Evolutionary conservation across 116 monocot species (phyloP).

Genomic region (Dioscorea cayenensis): DNA sequence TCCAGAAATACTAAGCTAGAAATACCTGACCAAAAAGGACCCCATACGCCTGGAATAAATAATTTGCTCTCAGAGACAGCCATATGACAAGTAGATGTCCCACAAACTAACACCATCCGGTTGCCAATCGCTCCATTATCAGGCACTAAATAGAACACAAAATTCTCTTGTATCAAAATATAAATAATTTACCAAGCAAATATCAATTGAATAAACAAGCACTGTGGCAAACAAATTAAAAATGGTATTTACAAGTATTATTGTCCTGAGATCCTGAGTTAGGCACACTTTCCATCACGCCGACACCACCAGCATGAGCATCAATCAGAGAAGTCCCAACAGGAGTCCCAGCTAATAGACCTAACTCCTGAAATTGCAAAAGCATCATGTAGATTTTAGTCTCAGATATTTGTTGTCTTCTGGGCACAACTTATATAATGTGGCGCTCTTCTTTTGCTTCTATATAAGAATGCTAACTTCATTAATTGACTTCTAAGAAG

Average conservation of each 20-base stretch:
- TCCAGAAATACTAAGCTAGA: not conserved
- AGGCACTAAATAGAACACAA: conserved; percentile 20
- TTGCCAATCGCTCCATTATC: conserved; percentile 55
- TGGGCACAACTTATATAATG: not conserved
- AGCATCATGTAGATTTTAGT: not conserved
- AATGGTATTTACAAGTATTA: conserved; percentile 15
- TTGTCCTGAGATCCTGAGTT: not conserved
- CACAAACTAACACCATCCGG: conserved; percentile 93
- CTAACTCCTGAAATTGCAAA: conserved; percentile 59
- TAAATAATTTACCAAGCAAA: not conserved
- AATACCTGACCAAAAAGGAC: conserved; percentile 96
- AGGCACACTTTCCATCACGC: conserved; percentile 81
- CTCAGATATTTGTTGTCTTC: not conserved
- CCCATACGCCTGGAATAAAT: conserved; percentile 96
- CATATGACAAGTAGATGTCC: conserved; percentile 99
- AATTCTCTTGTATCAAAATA: not conserved
- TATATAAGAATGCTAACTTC: not conserved
- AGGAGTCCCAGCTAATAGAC: conserved; percentile 73
- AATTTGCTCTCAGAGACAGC: conserved; percentile 74
- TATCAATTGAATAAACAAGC: not conserved
- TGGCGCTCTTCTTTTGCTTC: not conserved
- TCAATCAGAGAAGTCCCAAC: conserved; percentile 95
- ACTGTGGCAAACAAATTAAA: conserved; percentile 33
- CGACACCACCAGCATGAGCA: conserved; percentile 99
- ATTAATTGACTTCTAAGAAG: conserved; percentile 8